Evolutionary conservation across 1,139 yeast species (phyloP), one percentile per base, ranked within the genome.

Genomic region (Pichia terricola): DNA sequence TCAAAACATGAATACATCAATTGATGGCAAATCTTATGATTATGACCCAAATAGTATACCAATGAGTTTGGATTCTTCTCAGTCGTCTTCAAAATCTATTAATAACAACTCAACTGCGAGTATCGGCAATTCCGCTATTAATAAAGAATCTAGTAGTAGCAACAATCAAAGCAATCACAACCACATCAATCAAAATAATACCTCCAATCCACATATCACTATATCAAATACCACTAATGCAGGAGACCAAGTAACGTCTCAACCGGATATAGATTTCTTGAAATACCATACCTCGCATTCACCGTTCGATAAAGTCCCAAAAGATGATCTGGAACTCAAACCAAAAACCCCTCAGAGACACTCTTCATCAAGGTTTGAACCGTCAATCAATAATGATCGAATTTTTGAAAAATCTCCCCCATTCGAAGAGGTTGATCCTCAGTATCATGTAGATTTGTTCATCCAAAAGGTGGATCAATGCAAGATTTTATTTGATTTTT

Each of bases 401-500:
- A 88, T 85, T 51, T 79, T 91, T 51, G 79, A 81, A 46, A 82
- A 82, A 60, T 73, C 94, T 46, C 97, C 98, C 6, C 73, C 77
- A 45, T 89, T 91, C 60, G 94, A 87, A 54, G 96, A 89, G 57
- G 96, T 91, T 26, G 77, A 86, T 26, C 86, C 94, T 2, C 88
- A 82, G 52, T 91, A 85, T 59, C 88, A 88, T 55, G 77, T 81
- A 41, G 82, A 83, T 34, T 72, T 91, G 53, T 91, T 91, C 59
- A 67, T 89, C 45, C 84, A 83, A 56, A 91, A 91, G 59, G 80
- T 89, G 46, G 95, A 88, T 57, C 98, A 94, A 65, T 91, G 98
- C 69, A 87, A 86, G 62, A 79, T 88, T 37, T 79, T 91, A 70
- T 91, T 91, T 68, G 96, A 91, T 66, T 91, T 91, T 61, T 77